Base-by-base conservation (phyloP, 202 grass and related monocot genomes). In the Panicum virgatum region DNA sequence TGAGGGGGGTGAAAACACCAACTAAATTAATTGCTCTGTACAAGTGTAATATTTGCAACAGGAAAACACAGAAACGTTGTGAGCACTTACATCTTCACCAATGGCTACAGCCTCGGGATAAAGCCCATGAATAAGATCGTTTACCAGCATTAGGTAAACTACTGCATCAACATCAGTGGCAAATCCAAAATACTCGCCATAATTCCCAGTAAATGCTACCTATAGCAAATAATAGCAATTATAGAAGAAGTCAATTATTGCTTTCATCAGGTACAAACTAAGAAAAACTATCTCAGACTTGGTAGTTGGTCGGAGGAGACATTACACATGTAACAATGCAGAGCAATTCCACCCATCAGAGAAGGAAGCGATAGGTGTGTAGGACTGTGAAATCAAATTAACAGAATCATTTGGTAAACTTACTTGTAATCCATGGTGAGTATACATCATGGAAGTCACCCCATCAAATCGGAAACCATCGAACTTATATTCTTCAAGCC, bases 401-500 rank as follows among this genome's bases (percentile, higher is more conserved):
- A 9, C 27, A 48, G 23, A 82, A 69, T 59, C 66, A 79, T 39
- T 66, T 79, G 63, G 72, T 77, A 45, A 69, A 76, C 92, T 83
- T 91, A 94, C 94, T 75, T 90, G 92, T 86, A 97, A 87, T 47
- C 94, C 94, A 90, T 97, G 88, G 76, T 97, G 94, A 29, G 92
- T 94, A 80, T 97, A 97, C 94, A 97, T 97, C 94, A 97, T 97
- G 78, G 94, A 97, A 40, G 94, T 97, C 75, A 97, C 86, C 12
- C 94, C 94, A 90, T 97, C 94, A 88, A 97, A 97, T 87, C 94
- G 84, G 48, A 97, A 97, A 12, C 94, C 94, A 88, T 97, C 94
- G 32, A 97, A 97, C 82, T 94, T 94, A 66, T 97, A 97, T 83
- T 97, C 94, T 40, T 94, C 90, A 38, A 97, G 90, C 94, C 94